Percentiles rank a stretch among this genome's conserved stretches.
phyloP scores from a whole-genome alignment of 345 rosid species.

The Conringia planisiliqua region DNA sequence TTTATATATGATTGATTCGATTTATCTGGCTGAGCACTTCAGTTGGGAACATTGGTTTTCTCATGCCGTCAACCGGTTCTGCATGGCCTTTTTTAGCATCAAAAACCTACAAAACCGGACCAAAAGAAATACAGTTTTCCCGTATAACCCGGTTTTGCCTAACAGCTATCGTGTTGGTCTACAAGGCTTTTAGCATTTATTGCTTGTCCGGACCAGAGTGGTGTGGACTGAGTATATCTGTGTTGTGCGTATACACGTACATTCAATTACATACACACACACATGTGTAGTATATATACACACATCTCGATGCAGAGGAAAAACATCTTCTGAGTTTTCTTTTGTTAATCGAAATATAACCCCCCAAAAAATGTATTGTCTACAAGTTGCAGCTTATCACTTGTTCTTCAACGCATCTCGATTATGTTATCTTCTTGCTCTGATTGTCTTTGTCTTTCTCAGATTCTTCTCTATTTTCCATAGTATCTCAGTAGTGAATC shows the following conservation, averaged over 20 bases:
- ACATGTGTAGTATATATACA: constrained; percentile 14
- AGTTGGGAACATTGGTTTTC: neutral
- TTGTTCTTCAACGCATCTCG: constrained; percentile 35
- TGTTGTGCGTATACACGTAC: constrained; percentile 11
- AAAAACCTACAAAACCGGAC: neutral
- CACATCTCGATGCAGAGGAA: constrained; percentile 7
- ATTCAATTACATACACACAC: neutral
- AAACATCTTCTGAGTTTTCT: neutral
- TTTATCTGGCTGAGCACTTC: neutral
- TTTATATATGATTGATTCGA: neutral
- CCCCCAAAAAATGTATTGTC: constrained; percentile 21
- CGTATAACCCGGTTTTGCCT: neutral
- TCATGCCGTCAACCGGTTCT: neutral
- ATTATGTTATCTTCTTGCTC: constrained; percentile 23
- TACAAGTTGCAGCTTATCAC: constrained; percentile 40
- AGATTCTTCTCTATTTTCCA: constrained; percentile 6
- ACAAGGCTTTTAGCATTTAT: constrained; percentile 14
- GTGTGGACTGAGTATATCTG: neutral
- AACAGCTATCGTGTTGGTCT: neutral
- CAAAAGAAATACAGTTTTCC: neutral
- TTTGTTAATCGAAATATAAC: neutral
- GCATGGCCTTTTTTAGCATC: neutral
- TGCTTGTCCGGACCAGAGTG: constrained; percentile 11
- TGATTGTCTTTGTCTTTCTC: constrained; percentile 13
- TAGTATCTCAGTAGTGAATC: neutral